Evolutionary conservation across 495 filamentous ascomycete species (phyloP).

Genomic region (Extremus antarcticus): DNA sequence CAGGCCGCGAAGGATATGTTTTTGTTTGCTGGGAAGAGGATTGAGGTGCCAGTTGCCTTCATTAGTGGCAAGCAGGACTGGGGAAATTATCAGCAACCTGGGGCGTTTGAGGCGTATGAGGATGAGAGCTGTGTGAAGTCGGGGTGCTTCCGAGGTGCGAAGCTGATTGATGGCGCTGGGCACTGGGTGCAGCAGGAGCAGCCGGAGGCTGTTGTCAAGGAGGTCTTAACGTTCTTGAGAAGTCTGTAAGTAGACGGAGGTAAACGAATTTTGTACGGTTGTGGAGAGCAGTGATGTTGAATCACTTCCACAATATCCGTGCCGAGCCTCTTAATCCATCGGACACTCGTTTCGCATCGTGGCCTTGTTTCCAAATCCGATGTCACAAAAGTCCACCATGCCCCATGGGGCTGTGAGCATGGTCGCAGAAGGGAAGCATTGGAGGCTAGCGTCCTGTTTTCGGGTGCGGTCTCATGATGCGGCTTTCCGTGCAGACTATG

Average conservation of each 20-base stretch:
- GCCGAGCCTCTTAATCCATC: too few relatives aligned
- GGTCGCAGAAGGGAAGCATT: too few relatives aligned
- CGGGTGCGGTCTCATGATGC: too few relatives aligned
- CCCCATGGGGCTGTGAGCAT: too few relatives aligned
- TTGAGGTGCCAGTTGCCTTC: conserved; percentile 51
- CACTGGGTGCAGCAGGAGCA: conserved; percentile 62
- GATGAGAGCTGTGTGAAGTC: conserved; percentile 24
- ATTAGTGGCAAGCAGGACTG: conserved; percentile 53
- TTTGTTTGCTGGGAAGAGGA: conserved; percentile 49
- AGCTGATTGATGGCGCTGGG: conserved; percentile 46
- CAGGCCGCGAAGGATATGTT: conserved; percentile 39
- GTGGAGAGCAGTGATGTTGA: too few relatives aligned
- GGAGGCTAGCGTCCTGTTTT: too few relatives aligned
- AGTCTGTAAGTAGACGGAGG: conserved; percentile 1
- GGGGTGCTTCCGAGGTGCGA: conserved; percentile 39
- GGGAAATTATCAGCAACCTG: conserved; percentile 57
- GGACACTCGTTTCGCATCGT: too few relatives aligned
- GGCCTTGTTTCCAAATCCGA: too few relatives aligned
- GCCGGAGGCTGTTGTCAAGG: conserved; percentile 42
- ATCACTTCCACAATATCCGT: too few relatives aligned
- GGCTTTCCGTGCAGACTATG: too few relatives aligned
- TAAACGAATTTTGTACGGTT: too few relatives aligned
- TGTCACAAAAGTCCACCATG: too few relatives aligned
- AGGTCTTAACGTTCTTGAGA: conserved; percentile 38
- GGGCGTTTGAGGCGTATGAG: conserved; percentile 47